phyloP scores from a whole-genome alignment of 495 filamentous ascomycete species.

The Apodospora peruviana region DNA sequence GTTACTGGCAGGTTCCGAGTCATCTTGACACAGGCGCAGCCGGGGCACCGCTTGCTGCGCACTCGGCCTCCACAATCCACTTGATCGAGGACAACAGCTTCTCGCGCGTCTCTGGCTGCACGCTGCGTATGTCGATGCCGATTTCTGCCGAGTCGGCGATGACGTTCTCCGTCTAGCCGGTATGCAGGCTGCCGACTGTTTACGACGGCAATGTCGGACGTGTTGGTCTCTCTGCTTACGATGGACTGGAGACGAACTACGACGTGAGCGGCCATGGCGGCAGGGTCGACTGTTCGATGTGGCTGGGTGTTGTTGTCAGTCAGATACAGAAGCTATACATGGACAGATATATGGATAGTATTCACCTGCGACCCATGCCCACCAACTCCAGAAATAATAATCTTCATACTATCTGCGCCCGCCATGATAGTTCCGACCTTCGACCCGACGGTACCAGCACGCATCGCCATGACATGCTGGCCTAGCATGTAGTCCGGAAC shows the following conservation, averaged over 20 bases:
- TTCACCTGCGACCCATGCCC: slow-evolving; percentile 40
- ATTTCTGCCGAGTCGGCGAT: slow-evolving; percentile 34
- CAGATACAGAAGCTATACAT: too few relatives aligned
- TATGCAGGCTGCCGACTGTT: slow-evolving; percentile 47
- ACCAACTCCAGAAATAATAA: slow-evolving; percentile 45
- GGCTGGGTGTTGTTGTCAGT: slow-evolving; percentile 35
- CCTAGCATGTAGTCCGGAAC: slow-evolving; percentile 53
- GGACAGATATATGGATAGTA: background rate
- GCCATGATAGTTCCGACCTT: slow-evolving; percentile 36
- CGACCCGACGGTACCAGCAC: slow-evolving; percentile 33
- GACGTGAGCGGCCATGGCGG: slow-evolving; percentile 45
- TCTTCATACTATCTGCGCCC: slow-evolving; percentile 37
- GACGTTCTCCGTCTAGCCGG: slow-evolving; percentile 48
- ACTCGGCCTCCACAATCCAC: background rate
- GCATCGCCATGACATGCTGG: slow-evolving; percentile 46
- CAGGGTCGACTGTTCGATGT: slow-evolving; percentile 50
- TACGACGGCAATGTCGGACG: slow-evolving; percentile 48
- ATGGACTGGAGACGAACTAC: slow-evolving; percentile 51
- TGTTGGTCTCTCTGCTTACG: slow-evolving; percentile 46
- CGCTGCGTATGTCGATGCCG: background rate
- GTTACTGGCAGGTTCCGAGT: background rate
- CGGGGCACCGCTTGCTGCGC: background rate
- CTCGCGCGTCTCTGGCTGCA: background rate
- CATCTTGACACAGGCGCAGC: background rate
- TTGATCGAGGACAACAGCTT: background rate